Evolutionary conservation across 2,329 filamentous ascomycete species (phyloP), one percentile per base, ranked within the genome.

Genomic region (Fusarium domesticum): DNA sequence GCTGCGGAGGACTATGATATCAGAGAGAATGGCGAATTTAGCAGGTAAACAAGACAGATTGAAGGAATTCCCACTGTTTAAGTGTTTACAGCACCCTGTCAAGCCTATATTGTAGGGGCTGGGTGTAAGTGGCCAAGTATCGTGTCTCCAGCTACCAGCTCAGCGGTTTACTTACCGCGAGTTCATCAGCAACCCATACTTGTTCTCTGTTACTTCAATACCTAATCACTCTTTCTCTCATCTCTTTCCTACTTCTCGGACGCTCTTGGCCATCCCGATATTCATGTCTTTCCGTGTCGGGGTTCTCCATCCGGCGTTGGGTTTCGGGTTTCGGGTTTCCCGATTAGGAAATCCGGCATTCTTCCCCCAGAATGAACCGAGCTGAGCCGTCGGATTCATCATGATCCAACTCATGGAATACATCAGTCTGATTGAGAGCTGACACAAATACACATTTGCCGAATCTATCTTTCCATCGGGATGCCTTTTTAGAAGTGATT

Each of bases 321-420:
- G n/a, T n/a, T n/a, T n/a, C n/a, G n/a, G n/a, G n/a, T n/a, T n/a
- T 20, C 56, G 56, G 56, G 34, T 53, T 50, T 51, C 56, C 56
- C 20, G 34, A 49, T 45, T 37, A 25, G 54, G 56, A 43, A 51
- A 51, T 38, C 52, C 52, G 52, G 34, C 45, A 37, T 15, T 15
- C 32, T 32, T 23, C 20, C 15, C 8, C 33, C 14, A 15, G n/a
- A 5, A 17, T 18, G 35, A 15, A 30, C 28, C 40, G 40, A 40
- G 34, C 41, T 18, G 19, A 25, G 19, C 30, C n/a, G 35, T 16
- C 34, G 18, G 34, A 41, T n/a, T 33, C 28, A 35, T 30, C 32
- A 34, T 35, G 37, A 33, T 23, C 5, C n/a, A 16, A 12, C 33
- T 37, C 44, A 40, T 39, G 23, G 18, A 11, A 7, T 28, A 34